Conservation (phyloP, 164 flowering plant species). For the Brasenia schreberi region DNA sequence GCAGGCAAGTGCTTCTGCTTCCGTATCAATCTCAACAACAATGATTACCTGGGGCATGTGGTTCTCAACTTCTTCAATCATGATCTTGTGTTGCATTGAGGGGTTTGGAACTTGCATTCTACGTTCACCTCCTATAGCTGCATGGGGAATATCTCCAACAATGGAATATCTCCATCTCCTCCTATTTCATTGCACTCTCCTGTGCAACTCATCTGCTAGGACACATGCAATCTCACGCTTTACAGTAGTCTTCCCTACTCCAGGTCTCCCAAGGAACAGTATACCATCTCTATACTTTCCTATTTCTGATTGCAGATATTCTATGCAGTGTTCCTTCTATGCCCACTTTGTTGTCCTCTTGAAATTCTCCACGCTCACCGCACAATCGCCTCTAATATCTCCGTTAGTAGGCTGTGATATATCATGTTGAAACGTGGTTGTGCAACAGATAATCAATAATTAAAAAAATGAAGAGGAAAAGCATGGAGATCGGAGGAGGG, state of each 20-base stretch:
- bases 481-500: no score
- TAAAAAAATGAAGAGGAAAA: no score
- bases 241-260: constrained; percentile 74
- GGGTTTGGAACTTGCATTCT: constrained; percentile 69
- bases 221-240: constrained; percentile 62
- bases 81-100: constrained; percentile 53
- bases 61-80: constrained; percentile 79
- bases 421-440: no score
- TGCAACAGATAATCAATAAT: no score
- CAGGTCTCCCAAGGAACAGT: constrained; percentile 72
- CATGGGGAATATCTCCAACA: constrained; percentile 32
- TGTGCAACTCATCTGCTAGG: constrained; percentile 51
- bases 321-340: constrained; percentile 68
- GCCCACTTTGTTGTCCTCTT: constrained; percentile 65
- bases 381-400: no score
- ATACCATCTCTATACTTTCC: constrained; percentile 51
- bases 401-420: no score
- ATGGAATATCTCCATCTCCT: constrained; percentile 32
- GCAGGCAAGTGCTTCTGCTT: constrained; percentile 60
- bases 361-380: constrained; percentile 34
- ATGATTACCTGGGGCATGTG: constrained; percentile 78
- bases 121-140: constrained; percentile 58
- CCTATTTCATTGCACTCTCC: no score
- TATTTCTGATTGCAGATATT: constrained; percentile 61
- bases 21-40: constrained; percentile 72